These are phyloP conservation scores for Aspergillus felis DNA, from an alignment of 2,329 filamentous ascomycete genomes.

Conservation along the genomic window DNA sequence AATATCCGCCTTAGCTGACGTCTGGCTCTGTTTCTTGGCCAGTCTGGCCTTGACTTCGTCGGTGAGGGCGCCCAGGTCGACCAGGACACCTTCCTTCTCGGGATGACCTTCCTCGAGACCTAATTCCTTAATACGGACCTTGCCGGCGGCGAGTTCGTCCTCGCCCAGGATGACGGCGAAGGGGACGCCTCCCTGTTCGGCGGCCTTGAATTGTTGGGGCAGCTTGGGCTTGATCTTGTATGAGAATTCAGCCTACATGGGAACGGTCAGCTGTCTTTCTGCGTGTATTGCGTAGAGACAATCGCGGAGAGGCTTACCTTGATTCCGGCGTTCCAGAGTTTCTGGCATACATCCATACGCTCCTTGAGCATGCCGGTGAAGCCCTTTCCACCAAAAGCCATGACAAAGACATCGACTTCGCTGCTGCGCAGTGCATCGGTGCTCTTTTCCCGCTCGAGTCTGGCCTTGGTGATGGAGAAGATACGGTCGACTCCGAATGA, in stretches of 20 bases:
- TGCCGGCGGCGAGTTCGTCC: conserved; percentile 76
- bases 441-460: conserved; percentile 59
- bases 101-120: conserved; percentile 76
- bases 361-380: conserved; percentile 77
- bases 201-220: conserved; percentile 84
- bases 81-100: conserved; percentile 81
- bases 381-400: conserved; percentile 87
- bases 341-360: conserved; percentile 73
- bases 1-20: conserved; percentile 5
- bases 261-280: conserved; percentile 16
- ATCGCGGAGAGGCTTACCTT: conserved; percentile 51
- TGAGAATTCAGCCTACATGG: conserved; percentile 67
- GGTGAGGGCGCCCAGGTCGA: conserved; percentile 50
- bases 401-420: conserved; percentile 87
- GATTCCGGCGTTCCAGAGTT: conserved; percentile 81
- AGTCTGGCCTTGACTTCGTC: conserved; percentile 22
- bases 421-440: conserved; percentile 58
- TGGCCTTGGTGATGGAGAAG: conserved; percentile 83
- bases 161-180: conserved; percentile 88
- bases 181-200: conserved; percentile 73
- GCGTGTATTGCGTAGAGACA: neutral
- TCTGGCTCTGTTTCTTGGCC: conserved; percentile 17
- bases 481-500: conserved; percentile 96
- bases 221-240: conserved; percentile 91
- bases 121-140: conserved; percentile 85